Percentiles rank a stretch among this genome's conserved stretches.
Conservation (phyloP, 176 grass and related monocot genomes). For the Zoysia japonica region DNA sequence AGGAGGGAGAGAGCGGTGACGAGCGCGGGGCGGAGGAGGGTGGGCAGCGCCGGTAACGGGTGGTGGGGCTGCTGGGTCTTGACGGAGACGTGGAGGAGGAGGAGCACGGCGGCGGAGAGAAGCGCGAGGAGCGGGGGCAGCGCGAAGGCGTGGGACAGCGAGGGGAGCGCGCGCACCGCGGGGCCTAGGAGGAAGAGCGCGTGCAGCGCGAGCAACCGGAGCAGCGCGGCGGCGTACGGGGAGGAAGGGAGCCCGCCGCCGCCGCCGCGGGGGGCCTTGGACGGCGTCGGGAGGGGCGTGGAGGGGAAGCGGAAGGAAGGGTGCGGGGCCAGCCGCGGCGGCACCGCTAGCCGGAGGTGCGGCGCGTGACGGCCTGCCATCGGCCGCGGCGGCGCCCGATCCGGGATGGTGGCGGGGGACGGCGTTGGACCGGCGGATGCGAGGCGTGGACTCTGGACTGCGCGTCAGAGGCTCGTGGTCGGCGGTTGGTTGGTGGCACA, state of each 20-base stretch:
- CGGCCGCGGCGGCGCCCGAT: conserved; percentile 19
- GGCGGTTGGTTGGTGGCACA: neutral
- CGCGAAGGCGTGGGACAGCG: conserved; percentile 33
- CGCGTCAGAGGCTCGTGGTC: neutral
- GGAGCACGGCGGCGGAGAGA: conserved; percentile 43
- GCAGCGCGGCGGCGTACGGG: conserved; percentile 48
- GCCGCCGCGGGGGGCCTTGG: conserved; percentile 43
- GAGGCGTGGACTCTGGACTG: neutral
- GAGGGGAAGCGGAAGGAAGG: conserved; percentile 42
- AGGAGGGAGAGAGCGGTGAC: conserved; percentile 57
- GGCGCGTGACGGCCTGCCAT: conserved; percentile 39
- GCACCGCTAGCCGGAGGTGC: conserved; percentile 58
- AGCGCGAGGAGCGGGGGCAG: conserved; percentile 48
- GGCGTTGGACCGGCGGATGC: neutral
- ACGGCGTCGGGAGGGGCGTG: conserved; percentile 53
- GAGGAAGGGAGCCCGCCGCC: conserved; percentile 34
- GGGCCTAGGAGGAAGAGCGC: conserved; percentile 54
- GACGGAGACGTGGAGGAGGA: conserved; percentile 38
- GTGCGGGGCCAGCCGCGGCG: conserved; percentile 42
- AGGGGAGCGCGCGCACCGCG: conserved; percentile 41
- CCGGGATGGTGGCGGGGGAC: neutral
- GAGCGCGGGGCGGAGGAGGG: conserved; percentile 49
- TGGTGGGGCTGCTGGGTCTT: conserved; percentile 27
- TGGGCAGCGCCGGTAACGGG: conserved; percentile 43
- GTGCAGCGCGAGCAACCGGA: conserved; percentile 58